phyloP scores from a whole-genome alignment of 2,329 filamentous ascomycete genomes.

The Coniella lustricola region DNA sequence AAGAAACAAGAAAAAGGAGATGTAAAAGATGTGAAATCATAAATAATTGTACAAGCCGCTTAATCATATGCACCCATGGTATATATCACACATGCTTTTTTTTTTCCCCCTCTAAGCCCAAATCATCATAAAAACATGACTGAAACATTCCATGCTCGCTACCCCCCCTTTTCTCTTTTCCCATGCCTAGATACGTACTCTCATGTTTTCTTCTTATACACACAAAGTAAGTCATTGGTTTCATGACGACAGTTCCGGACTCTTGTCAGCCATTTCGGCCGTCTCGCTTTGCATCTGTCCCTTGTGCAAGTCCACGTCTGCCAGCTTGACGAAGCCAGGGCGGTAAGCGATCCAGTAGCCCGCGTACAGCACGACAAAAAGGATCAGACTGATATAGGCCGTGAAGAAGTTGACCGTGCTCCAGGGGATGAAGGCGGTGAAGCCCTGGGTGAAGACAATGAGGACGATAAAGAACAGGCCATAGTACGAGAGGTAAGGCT shows the following conservation, averaged over 20 bases:
- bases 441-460: constrained; percentile 39
- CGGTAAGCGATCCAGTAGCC: constrained; percentile 31
- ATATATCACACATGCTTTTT: too few species aligned
- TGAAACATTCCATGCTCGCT: too few species aligned
- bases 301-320: constrained; percentile 19
- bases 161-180: too few species aligned
- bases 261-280: not conserved
- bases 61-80: too few species aligned
- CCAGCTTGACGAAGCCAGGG: constrained; percentile 22
- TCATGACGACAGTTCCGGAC: not conserved
- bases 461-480: constrained; percentile 35
- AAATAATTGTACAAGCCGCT: too few species aligned
- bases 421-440: constrained; percentile 34
- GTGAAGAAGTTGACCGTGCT: constrained; percentile 35
- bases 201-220: too few species aligned
- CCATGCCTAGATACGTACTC: too few species aligned
- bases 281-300: constrained; percentile 12
- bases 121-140: too few species aligned
- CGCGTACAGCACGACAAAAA: constrained; percentile 30
- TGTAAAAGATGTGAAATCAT: too few species aligned
- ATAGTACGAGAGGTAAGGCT: constrained; percentile 35
- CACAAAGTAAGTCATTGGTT: too few species aligned
- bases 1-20: too few species aligned
- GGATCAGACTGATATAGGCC: constrained; percentile 27
- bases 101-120: too few species aligned